These are phyloP conservation scores for Coemansia javaensis DNA, from an alignment of 192 early-diverging fungal species.

Conservation along the genomic window DNA sequence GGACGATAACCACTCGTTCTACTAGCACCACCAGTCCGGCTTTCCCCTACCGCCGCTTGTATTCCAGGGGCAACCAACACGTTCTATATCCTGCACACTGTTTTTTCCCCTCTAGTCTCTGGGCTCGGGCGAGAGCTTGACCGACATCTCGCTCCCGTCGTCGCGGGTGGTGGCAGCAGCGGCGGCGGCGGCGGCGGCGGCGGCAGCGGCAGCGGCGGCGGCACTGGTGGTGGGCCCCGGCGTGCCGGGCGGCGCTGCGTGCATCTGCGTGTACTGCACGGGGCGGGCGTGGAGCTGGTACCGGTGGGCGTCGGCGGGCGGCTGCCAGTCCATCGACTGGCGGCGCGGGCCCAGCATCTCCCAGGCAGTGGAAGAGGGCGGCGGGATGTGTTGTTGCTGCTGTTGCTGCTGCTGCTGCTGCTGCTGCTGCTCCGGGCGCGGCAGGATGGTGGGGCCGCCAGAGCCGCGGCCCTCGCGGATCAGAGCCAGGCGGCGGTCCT, in stretches of 20 bases:
- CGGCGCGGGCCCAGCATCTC: conserved; percentile 1
- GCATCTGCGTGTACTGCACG: too few species aligned
- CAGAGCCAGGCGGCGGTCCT: conserved; percentile 18
- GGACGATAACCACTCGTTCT: too few species aligned
- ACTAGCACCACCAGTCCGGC: too few species aligned
- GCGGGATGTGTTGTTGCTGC: background rate
- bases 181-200: conserved; percentile 1
- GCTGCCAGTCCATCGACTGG: conserved; percentile 7
- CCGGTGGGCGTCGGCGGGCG: background rate
- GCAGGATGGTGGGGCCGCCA: conserved; percentile 11
- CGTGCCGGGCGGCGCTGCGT: too few species aligned
- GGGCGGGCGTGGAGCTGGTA: too few species aligned
- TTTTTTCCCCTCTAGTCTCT: too few species aligned
- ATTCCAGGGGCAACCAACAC: background rate
- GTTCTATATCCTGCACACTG: too few species aligned
- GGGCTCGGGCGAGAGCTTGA: conserved; percentile 33
- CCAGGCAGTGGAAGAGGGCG: background rate
- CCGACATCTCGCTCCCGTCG: conserved; percentile 41
- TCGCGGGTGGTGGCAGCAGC: conserved; percentile 12
- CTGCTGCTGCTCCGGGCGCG: conserved; percentile 10
- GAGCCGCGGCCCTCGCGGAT: conserved; percentile 28
- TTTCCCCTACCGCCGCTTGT: background rate
- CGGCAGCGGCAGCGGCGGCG: background rate
- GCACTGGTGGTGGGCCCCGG: background rate
- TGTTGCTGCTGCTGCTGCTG: conserved; percentile 1